These are phyloP conservation scores for Metschnikowia amazonensis DNA, from an alignment of 805 yeast species.

Conservation along the genomic window DNA sequence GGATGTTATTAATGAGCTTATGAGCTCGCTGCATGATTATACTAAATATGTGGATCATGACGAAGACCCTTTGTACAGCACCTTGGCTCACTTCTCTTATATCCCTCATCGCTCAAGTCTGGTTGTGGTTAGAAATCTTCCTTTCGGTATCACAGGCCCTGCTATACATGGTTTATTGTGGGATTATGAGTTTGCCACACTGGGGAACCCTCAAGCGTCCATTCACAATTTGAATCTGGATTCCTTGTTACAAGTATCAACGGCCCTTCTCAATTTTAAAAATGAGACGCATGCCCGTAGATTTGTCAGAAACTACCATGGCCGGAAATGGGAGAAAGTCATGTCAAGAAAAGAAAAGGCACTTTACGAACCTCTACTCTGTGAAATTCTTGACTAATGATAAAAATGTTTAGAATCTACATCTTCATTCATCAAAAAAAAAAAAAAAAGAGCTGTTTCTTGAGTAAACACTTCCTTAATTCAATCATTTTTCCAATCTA, in stretches of 20 bases:
- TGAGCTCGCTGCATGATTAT: slow-evolving; percentile 5
- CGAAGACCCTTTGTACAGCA: slow-evolving; percentile 15
- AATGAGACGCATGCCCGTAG: slow-evolving; percentile 43
- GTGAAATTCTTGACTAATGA: slow-evolving; percentile 31
- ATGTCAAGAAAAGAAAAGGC: slow-evolving; percentile 24
- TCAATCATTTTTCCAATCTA: slow-evolving; percentile 35
- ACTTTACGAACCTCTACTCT: slow-evolving; percentile 35
- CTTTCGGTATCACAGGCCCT: slow-evolving; percentile 37
- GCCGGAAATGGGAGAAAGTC: slow-evolving; percentile 38
- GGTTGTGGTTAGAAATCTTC: slow-evolving; percentile 46
- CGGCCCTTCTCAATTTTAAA: slow-evolving; percentile 42
- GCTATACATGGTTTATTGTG: slow-evolving; percentile 42
- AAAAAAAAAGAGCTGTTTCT: neutral
- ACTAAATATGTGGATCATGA: slow-evolving; percentile 5
- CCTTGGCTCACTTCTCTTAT: slow-evolving; percentile 20
- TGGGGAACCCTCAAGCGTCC: slow-evolving; percentile 17
- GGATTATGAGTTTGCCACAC: slow-evolving; percentile 44
- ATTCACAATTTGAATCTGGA: slow-evolving; percentile 25
- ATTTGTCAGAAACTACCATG: slow-evolving; percentile 53
- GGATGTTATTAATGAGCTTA: slow-evolving; percentile 3
- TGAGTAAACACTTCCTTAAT: neutral
- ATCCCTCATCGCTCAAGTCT: slow-evolving; percentile 20
- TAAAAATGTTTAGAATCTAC: too few relatives aligned
- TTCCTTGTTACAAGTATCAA: slow-evolving; percentile 24
- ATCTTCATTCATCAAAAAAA: too few relatives aligned